Base-by-base conservation (phyloP, 2,329 filamentous ascomycete genomes). In the Falciphora oryzae region DNA sequence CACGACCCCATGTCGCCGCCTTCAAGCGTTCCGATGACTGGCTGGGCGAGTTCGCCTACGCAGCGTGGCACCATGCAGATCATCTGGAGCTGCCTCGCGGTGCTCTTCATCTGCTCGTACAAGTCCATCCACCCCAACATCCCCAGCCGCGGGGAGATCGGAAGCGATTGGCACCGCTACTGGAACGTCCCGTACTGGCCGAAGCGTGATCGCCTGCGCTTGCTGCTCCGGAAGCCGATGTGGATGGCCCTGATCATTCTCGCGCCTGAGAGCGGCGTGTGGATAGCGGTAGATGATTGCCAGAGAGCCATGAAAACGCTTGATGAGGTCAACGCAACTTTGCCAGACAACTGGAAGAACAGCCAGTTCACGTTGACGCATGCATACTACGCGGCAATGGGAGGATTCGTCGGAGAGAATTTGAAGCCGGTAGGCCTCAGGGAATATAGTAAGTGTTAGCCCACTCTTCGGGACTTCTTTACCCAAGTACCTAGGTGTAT, bases 71-170 rank as follows among this genome's bases (percentile, higher is more conserved):
- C 69, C 0, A 59, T 70, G 38, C 57, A 67, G 58, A 71, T 71
- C 57, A 60, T 69, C 16, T 71, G 69, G 69, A 68, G 64, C 60
- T 70, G 67, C 59, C 57, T 67, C 22, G 27, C 62, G 22, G 63
- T 69, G 27, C 59, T 70, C 35, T n/a, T 69, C 38, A 59, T 69
- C 32, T 69, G 65, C 64, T 68, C 67, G 4, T 71, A 69, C 67
- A 67, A 66, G 4, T 57, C 68, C 62, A 61, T 68, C 4, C 69
- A 71, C 59, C 66, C 66, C 44, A 69, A 67, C 56, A 64, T 71
- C 1, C 69, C 69, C 7, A 57, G 81, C 6, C 78, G 82, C 65
- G 80, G 81, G 4, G 78, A 82, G 63, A 79, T 81, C 32, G 76
- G 77, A 3, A 67, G 81, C 11, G 72, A 76, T 8, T 63, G 14